phyloP scores from a whole-genome alignment of 1,284 basidiomycete species.

The Rhodotorula sp. region DNA sequence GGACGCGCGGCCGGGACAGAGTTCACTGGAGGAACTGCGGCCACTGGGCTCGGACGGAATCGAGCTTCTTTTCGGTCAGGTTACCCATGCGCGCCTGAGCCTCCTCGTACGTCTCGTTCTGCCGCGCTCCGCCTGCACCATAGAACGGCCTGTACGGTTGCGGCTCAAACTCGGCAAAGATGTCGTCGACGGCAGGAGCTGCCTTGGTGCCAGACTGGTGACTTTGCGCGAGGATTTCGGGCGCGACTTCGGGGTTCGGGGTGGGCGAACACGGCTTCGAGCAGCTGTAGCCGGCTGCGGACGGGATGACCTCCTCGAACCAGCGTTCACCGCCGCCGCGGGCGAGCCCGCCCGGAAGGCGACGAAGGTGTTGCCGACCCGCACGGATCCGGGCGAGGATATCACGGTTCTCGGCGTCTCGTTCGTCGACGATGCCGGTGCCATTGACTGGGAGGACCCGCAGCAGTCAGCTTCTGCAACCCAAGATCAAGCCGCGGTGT shows the following conservation, averaged over 20 bases:
- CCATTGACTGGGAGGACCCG: slow-evolving; percentile 13
- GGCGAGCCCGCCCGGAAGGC: slow-evolving; percentile 31
- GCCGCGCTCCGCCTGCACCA: slow-evolving; percentile 7
- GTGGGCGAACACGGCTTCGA: neutral
- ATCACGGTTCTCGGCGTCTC: slow-evolving; percentile 31
- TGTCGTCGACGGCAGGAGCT: neutral
- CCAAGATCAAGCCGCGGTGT: neutral
- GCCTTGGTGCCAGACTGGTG: neutral
- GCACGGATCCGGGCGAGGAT: slow-evolving; percentile 27
- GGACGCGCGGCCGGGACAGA: neutral
- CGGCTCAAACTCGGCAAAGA: slow-evolving; percentile 26
- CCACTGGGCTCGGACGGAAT: neutral
- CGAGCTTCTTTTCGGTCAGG: neutral
- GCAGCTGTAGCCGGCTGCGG: neutral
- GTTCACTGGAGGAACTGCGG: neutral
- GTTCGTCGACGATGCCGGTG: slow-evolving; percentile 17
- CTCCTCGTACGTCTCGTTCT: slow-evolving; percentile 18
- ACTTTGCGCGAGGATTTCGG: neutral
- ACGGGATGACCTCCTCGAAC: slow-evolving; percentile 25
- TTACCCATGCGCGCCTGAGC: slow-evolving; percentile 17
- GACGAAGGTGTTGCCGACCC: slow-evolving; percentile 22
- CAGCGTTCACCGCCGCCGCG: slow-evolving; percentile 36
- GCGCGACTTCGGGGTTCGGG: neutral
- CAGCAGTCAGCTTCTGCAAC: neutral
- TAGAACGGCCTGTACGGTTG: slow-evolving; percentile 19